Conservation (phyloP, 2,329 filamentous ascomycete genomes). For the Ceratocystis smalleyi region DNA sequence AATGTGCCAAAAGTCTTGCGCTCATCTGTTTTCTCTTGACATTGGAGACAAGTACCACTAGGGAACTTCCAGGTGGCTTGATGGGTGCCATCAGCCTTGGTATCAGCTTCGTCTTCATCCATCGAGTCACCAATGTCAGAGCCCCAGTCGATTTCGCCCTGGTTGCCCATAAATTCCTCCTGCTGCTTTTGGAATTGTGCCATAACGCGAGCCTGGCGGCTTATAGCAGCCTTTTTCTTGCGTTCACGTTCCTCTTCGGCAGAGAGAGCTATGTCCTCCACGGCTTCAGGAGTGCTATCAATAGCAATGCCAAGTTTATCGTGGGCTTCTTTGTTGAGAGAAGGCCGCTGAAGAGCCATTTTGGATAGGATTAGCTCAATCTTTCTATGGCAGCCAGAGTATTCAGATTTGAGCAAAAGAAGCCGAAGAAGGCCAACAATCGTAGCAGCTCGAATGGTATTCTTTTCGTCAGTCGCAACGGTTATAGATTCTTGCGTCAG, state of each 20-base stretch:
- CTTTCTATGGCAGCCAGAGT: slow-evolving; percentile 70
- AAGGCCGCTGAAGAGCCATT: slow-evolving; percentile 68
- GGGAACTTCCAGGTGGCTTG: slow-evolving; percentile 74
- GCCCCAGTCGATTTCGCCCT: slow-evolving; percentile 67
- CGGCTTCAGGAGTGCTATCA: slow-evolving; percentile 68
- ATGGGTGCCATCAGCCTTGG: slow-evolving; percentile 38
- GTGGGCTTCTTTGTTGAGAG: slow-evolving; percentile 54
- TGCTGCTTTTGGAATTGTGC: slow-evolving; percentile 96
- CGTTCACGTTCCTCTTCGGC: slow-evolving; percentile 59
- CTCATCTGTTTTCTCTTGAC: slow-evolving; percentile 90
- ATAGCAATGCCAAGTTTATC: slow-evolving; percentile 48
- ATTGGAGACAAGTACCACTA: slow-evolving; percentile 82
- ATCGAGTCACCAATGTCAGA: slow-evolving; percentile 58
- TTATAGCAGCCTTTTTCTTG: slow-evolving; percentile 81
- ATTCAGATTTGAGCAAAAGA: slow-evolving; percentile 52
- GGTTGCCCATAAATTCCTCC: slow-evolving; percentile 81
- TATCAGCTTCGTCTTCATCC: slow-evolving; percentile 49
- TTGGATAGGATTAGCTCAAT: slow-evolving; percentile 68
- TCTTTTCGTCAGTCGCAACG: background rate
- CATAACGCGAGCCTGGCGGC: slow-evolving; percentile 87
- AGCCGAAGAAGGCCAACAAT: slow-evolving; percentile 49
- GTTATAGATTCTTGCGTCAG: background rate
- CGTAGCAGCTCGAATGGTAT: slow-evolving; percentile 41
- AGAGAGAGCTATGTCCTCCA: slow-evolving; percentile 29
- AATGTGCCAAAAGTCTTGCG: slow-evolving; percentile 83